Evolutionary conservation across 768 basidiomycete species (phyloP), one percentile per base, ranked within the genome.

Genomic region (Hygrophoropsis aurantiaca): DNA sequence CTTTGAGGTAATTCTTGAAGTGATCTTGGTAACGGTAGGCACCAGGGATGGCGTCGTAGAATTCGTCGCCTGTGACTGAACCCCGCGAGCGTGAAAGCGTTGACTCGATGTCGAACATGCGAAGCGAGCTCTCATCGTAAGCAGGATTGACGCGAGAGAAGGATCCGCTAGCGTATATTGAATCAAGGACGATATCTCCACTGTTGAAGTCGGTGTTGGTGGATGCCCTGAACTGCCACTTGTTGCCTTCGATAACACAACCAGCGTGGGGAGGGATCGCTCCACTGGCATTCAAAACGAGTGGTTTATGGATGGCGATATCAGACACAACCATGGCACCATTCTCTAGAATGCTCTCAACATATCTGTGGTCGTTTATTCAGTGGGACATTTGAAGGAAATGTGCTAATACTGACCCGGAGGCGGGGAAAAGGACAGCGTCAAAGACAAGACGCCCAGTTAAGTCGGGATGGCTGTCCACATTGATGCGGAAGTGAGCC

Each of bases 331-430:
- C 53, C 57, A 66, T 65, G 2, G 66, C 66, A 8, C 66, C 66
- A 30, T 59, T 68, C 51, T 67, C 66, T 20, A 67, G 42, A 24
- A 62, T 64, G 32, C 61, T 59, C 43, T 64, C 63, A 19, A 61
- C 30, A 18, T 64, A 64, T 3, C 62, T 64, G 33, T 15, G 9
- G 42, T 33, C 34, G 32, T 33, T n/a, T 18, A 25, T 11, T 25
- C 41, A 11, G 30, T 32, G 20, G 43, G 34, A 9, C 13, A 13
- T 30, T n/a, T 16, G 0, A 0, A 15, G 19, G 33, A 5, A 52
- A 30, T 0, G n/a, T 43, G 20, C 58, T 23, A 53, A 35, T 3
- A 6, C 21, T 5, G 30, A 40, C 30, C 15, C 20, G n/a, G 13
- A 38, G 4, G 30, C 34, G 25, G 11, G 26, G n/a, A 27, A 40